These are phyloP conservation scores for Phytophthora podocarpi DNA, from an alignment of 352 stramenopile genomes.

Conservation along the genomic window DNA sequence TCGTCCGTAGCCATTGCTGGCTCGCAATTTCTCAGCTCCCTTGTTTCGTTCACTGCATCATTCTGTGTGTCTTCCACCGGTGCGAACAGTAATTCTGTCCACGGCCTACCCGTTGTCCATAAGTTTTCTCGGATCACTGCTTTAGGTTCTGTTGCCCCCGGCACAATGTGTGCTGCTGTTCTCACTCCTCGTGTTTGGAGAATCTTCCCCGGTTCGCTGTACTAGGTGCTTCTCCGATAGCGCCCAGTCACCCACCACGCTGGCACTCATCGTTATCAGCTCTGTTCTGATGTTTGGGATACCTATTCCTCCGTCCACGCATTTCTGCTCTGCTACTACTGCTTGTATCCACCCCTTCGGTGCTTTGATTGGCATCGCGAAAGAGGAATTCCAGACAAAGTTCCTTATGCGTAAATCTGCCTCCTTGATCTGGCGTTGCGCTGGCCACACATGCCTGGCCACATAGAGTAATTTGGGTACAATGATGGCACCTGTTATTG, in stretches of 20 bases:
- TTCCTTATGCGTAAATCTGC: background rate
- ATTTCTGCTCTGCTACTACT: background rate
- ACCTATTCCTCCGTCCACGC: background rate
- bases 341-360: background rate
- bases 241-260: background rate
- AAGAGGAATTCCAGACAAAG: constrained; percentile 2
- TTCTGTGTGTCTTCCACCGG: too few relatives aligned
- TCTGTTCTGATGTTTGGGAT: background rate
- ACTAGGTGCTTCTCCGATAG: background rate
- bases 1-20: too few relatives aligned
- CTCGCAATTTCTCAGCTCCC: too few relatives aligned
- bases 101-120: too few relatives aligned
- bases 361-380: background rate
- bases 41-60: too few relatives aligned
- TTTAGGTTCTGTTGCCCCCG: too few relatives aligned
- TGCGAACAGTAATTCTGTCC: too few relatives aligned
- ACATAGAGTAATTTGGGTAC: constrained; percentile 6
- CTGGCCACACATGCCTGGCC: constrained; percentile 1
- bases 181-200: too few relatives aligned
- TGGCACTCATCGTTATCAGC: background rate
- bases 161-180: too few relatives aligned
- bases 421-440: background rate
- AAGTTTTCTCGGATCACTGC: too few relatives aligned
- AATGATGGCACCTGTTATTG: background rate
- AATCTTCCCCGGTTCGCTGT: background rate